Evolutionary conservation across 2,329 filamentous ascomycete species (phyloP).

Genomic region (Thielaviopsis punctulata): DNA sequence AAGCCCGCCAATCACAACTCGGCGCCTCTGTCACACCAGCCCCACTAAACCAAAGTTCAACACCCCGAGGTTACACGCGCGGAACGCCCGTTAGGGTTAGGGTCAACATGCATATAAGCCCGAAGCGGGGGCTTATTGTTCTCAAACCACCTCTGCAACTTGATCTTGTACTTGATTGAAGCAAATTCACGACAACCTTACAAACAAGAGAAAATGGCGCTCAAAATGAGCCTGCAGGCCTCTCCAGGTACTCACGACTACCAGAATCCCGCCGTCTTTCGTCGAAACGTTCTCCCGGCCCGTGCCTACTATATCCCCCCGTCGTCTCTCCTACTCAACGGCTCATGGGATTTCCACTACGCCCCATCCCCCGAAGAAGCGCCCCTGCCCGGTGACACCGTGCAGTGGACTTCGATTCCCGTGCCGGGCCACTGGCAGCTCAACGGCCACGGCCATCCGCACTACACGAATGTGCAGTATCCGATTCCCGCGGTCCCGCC

Average conservation of each 20-base stretch:
- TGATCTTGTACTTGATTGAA: no score
- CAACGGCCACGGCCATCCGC: conserved; percentile 47
- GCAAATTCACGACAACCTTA: no score
- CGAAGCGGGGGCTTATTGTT: no score
- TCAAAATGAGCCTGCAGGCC: conserved; percentile 19
- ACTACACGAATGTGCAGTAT: conserved; percentile 54
- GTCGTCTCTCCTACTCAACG: conserved; percentile 33
- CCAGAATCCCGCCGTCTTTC: conserved; percentile 31
- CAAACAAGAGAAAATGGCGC: background rate
- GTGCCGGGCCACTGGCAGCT: conserved; percentile 59
- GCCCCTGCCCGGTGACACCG: background rate
- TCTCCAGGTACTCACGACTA: conserved; percentile 27
- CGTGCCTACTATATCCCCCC: conserved; percentile 36
- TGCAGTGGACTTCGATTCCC: conserved; percentile 29
- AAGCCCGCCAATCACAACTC: background rate
- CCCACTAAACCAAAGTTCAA: conserved; percentile 19
- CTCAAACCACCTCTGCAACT: no score
- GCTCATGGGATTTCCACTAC: conserved; percentile 39
- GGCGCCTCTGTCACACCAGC: background rate
- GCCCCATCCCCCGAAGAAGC: conserved; percentile 28
- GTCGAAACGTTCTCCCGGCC: conserved; percentile 34
- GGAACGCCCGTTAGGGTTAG: background rate
- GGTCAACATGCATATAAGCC: no score
- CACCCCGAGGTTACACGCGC: background rate
- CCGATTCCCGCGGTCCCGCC: conserved; percentile 53